phyloP scores from a whole-genome alignment of 2,329 filamentous ascomycete genomes.

The Aspergillus neotritici region DNA sequence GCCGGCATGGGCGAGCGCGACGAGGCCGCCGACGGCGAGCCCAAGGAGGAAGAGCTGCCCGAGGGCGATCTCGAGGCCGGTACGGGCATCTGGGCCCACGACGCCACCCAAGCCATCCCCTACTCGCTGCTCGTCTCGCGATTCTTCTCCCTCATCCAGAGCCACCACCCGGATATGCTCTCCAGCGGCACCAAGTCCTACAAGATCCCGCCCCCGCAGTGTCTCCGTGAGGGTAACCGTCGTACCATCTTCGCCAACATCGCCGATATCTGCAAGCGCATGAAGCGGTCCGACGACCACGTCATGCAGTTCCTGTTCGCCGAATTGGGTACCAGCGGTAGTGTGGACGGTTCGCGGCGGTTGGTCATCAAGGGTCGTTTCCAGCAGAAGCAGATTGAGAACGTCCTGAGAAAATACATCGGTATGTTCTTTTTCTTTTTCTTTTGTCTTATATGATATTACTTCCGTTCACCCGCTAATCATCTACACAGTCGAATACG shows the following conservation, averaged over 20 bases:
- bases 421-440: conserved; percentile 50
- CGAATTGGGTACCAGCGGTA: conserved; percentile 94
- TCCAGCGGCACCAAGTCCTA: conserved; percentile 87
- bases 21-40: conserved; percentile 38
- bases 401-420: conserved; percentile 91
- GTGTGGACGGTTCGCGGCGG: conserved; percentile 84
- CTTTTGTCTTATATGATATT: neutral
- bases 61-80: conserved; percentile 77
- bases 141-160: conserved; percentile 91
- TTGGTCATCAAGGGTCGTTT: conserved; percentile 99
- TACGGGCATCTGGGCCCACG: conserved; percentile 85
- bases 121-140: conserved; percentile 82
- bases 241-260: conserved; percentile 99
- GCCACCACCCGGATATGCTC: conserved; percentile 94
- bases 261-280: conserved; percentile 95
- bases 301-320: conserved; percentile 96
- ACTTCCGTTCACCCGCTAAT: neutral
- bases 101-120: conserved; percentile 68
- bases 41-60: conserved; percentile 52
- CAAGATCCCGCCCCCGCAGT: conserved; percentile 98
- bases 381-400: conserved; percentile 99
- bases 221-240: conserved; percentile 99
- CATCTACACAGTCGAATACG: conserved; percentile 70
- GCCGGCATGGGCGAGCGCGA: conserved; percentile 55
- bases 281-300: conserved; percentile 98